Conservation (phyloP, 805 yeast species). For the Candida easanensis region DNA sequence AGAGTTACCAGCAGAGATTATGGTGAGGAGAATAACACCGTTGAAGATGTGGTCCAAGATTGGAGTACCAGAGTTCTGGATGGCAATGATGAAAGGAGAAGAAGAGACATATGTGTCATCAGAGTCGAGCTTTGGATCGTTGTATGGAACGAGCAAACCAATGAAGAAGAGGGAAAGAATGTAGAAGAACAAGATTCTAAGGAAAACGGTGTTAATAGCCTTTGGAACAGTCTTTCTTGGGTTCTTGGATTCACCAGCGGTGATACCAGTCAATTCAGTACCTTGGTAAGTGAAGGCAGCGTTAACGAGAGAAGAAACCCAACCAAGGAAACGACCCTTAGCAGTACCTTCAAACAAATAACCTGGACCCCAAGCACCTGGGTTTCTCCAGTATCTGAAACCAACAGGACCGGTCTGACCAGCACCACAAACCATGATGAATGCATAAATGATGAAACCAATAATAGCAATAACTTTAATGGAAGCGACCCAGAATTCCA, state of each 20-base stretch:
- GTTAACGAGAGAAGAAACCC: constrained; percentile 64
- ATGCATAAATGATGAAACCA: constrained; percentile 66
- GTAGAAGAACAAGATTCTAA: constrained; percentile 65
- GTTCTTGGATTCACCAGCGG: constrained; percentile 71
- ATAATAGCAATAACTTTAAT: constrained; percentile 65
- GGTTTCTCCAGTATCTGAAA: constrained; percentile 77
- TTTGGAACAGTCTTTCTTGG: constrained; percentile 72
- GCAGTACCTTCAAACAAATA: constrained; percentile 43
- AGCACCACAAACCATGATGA: constrained; percentile 75
- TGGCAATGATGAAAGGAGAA: constrained; percentile 75
- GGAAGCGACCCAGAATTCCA: constrained; percentile 72
- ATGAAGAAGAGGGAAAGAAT: constrained; percentile 62
- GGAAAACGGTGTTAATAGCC: constrained; percentile 66
- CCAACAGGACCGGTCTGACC: constrained; percentile 70
- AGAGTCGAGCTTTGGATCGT: constrained; percentile 50
- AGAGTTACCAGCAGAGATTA: constrained; percentile 79
- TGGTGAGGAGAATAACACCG: constrained; percentile 63
- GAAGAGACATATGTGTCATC: constrained; percentile 42
- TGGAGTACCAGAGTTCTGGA: constrained; percentile 62
- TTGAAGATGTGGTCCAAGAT: constrained; percentile 69
- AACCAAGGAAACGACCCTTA: constrained; percentile 64
- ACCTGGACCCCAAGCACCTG: constrained; percentile 75
- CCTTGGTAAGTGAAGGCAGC: constrained; percentile 85
- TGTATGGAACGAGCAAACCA: constrained; percentile 67
- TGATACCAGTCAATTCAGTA: constrained; percentile 70